Percentiles rank a stretch among this genome's conserved stretches.
Conservation (phyloP, 2,329 filamentous ascomycete species). For the Verticillium albo-atrum region DNA sequence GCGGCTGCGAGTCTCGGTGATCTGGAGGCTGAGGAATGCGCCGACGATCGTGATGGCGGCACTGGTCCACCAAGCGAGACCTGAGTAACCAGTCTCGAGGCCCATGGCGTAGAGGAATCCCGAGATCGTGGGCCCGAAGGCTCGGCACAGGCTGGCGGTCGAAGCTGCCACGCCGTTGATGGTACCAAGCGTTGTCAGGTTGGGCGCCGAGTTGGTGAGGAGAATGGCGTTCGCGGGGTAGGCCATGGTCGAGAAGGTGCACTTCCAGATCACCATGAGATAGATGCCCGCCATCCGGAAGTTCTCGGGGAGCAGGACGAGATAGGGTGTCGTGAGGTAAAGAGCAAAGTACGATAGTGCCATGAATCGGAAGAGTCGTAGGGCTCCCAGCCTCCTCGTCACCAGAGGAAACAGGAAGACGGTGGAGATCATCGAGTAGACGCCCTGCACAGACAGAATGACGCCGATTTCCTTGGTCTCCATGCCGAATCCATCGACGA, state of each 20-base stretch:
- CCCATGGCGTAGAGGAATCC: constrained; percentile 81
- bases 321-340: constrained; percentile 84
- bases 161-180: constrained; percentile 93
- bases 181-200: constrained; percentile 77
- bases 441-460: constrained; percentile 82
- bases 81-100: constrained; percentile 74
- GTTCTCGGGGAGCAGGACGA: constrained; percentile 72
- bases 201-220: constrained; percentile 81
- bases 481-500: constrained; percentile 80
- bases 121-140: constrained; percentile 83
- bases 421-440: constrained; percentile 85
- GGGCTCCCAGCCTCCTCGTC: constrained; percentile 68
- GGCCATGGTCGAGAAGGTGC: constrained; percentile 84
- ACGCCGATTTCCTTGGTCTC: constrained; percentile 80
- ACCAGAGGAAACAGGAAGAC: constrained; percentile 79
- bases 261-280: constrained; percentile 80
- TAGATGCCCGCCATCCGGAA: constrained; percentile 74
- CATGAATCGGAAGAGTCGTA: constrained; percentile 77
- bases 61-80: constrained; percentile 90
- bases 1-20: constrained; percentile 58
- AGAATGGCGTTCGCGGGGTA: constrained; percentile 90
- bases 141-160: constrained; percentile 81
- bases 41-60: constrained; percentile 72
- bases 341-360: constrained; percentile 81
- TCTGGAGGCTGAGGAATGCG: constrained; percentile 68